Percentiles rank a stretch among this genome's conserved stretches.
phyloP scores from a whole-genome alignment of 345 rosid genomes.

The Eucalyptus cloeziana region DNA sequence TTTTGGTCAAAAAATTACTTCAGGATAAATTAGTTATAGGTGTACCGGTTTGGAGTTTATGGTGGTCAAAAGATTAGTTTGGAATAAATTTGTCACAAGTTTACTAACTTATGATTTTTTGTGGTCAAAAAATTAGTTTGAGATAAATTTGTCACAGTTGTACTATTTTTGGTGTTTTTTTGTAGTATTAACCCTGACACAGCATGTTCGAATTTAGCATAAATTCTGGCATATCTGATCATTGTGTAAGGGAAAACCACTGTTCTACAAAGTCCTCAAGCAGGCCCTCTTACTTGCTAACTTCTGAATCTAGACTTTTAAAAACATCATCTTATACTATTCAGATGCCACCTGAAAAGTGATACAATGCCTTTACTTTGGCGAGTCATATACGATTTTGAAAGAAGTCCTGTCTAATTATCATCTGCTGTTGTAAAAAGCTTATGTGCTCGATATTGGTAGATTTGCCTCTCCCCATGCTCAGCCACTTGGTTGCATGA shows the following conservation, averaged over 20 bases:
- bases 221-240: not conserved
- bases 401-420: not conserved
- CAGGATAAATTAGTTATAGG: accelerated
- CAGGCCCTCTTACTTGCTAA: not conserved
- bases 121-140: too few species aligned
- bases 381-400: not conserved
- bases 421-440: not conserved
- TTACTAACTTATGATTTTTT: too few species aligned
- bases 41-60: too few species aligned
- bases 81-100: too few species aligned
- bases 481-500: not conserved
- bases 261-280: not conserved
- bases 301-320: not conserved
- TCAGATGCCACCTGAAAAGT: not conserved
- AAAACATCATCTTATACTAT: not conserved
- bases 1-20: too few species aligned
- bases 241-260: not conserved
- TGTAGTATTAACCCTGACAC: not conserved
- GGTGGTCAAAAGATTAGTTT: too few species aligned
- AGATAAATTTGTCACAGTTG: too few species aligned
- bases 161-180: too few species aligned
- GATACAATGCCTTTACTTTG: not conserved
- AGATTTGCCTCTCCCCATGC: not conserved
- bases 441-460: not conserved
- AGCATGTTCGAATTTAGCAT: not conserved